Conservation (phyloP, 2,329 filamentous ascomycete species). For the Botrytis squamosa region DNA sequence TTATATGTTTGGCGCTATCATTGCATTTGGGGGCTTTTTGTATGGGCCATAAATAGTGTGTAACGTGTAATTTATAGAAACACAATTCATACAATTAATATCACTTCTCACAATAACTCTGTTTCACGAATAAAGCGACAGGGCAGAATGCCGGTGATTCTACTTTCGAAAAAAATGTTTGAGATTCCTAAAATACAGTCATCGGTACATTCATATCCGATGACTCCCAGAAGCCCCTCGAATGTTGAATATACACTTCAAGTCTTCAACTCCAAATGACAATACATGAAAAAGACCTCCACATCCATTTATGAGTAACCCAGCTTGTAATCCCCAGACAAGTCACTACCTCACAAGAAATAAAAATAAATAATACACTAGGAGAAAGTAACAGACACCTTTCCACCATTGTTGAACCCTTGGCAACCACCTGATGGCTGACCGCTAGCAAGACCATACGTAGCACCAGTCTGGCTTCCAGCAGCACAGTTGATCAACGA, state of each 20-base stretch:
- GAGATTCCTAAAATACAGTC: background rate
- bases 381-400: constrained; percentile 11
- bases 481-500: constrained; percentile 7
- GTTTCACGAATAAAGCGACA: background rate
- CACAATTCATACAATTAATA: rapidly evolving
- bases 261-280: background rate
- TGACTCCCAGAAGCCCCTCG: background rate
- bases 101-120: background rate
- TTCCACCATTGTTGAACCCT: constrained; percentile 18
- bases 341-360: background rate
- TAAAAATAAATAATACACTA: background rate
- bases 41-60: background rate
- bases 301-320: background rate
- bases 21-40: background rate
- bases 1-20: background rate
- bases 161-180: background rate
- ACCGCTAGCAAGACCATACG: background rate
- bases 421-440: constrained; percentile 22
- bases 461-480: constrained; percentile 18
- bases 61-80: background rate
- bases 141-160: background rate
- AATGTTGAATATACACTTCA: background rate
- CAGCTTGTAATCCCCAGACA: background rate
- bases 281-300: background rate
- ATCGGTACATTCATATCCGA: background rate